Evolutionary conservation across 2,329 filamentous ascomycete genomes (phyloP).

Genomic region (Orbilia javanica): DNA sequence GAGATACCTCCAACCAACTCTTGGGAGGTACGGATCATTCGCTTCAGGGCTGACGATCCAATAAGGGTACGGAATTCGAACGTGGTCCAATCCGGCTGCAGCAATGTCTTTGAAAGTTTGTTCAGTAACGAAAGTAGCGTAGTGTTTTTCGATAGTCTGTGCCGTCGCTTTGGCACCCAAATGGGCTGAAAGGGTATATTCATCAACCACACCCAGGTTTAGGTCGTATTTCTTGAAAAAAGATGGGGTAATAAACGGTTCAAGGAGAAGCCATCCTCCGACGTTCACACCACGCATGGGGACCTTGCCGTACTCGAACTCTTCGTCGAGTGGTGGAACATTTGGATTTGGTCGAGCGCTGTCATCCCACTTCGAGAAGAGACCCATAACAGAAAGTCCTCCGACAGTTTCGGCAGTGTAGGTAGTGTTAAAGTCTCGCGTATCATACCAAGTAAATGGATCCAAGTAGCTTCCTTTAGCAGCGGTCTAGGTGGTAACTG

Average conservation of each 20-base stretch:
- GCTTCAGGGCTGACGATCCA: slow-evolving; percentile 91
- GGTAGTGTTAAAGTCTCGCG: slow-evolving; percentile 90
- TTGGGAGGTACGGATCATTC: slow-evolving; percentile 86
- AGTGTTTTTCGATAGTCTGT: slow-evolving; percentile 85
- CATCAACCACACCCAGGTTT: slow-evolving; percentile 80
- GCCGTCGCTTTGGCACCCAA: slow-evolving; percentile 76
- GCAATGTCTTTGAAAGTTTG: slow-evolving; percentile 86
- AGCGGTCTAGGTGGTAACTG: slow-evolving; percentile 56
- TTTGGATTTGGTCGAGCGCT: slow-evolving; percentile 80
- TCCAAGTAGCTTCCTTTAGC: slow-evolving; percentile 79
- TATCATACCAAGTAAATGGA: slow-evolving; percentile 92
- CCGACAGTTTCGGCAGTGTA: slow-evolving; percentile 89
- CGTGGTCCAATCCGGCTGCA: slow-evolving; percentile 90
- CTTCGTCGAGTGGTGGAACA: slow-evolving; percentile 80
- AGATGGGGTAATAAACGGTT: slow-evolving; percentile 95
- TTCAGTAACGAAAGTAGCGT: slow-evolving; percentile 87
- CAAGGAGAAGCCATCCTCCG: slow-evolving; percentile 92
- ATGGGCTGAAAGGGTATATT: slow-evolving; percentile 81
- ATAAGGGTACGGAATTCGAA: slow-evolving; percentile 95
- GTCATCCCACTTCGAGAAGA: slow-evolving; percentile 88
- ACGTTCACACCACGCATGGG: slow-evolving; percentile 92
- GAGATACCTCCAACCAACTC: slow-evolving; percentile 92
- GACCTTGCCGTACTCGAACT: slow-evolving; percentile 79
- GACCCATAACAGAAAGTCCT: slow-evolving; percentile 88
- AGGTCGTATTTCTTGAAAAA: slow-evolving; percentile 72